phyloP scores from a whole-genome alignment of 108 stramenopile species.

The Nannochloropsis salina region DNA sequence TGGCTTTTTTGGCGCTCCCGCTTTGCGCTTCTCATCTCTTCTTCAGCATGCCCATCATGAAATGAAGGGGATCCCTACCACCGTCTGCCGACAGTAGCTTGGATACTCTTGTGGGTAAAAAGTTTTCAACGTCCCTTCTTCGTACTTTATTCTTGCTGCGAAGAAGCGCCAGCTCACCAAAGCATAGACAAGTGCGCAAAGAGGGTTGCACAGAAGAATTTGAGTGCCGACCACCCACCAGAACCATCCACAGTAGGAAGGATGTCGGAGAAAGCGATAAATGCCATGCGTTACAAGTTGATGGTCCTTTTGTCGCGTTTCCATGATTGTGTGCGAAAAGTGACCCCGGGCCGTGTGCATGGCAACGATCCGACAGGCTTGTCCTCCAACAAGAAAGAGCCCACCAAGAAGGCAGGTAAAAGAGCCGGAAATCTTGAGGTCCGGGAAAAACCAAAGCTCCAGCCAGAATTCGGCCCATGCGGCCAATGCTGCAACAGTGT shows the following conservation, averaged over 20 bases:
- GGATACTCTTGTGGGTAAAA: constrained; percentile 75
- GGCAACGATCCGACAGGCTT: constrained; percentile 71
- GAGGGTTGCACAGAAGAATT: constrained; percentile 69
- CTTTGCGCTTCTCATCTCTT: not conserved
- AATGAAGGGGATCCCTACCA: constrained; percentile 77
- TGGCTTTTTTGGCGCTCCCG: not conserved
- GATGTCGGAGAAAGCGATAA: constrained; percentile 82
- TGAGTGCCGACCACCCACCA: constrained; percentile 89
- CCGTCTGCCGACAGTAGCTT: constrained; percentile 61
- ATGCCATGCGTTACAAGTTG: constrained; percentile 77
- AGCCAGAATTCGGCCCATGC: constrained; percentile 75
- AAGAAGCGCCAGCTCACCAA: constrained; percentile 78
- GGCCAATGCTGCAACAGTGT: constrained; percentile 75
- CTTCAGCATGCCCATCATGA: not conserved
- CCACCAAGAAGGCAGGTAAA: constrained; percentile 49
- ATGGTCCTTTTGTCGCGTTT: constrained; percentile 59
- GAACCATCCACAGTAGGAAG: constrained; percentile 89
- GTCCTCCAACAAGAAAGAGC: constrained; percentile 61
- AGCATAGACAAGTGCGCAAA: constrained; percentile 63
- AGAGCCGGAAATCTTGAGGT: constrained; percentile 17
- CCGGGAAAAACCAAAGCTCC: constrained; percentile 60
- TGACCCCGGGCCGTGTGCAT: constrained; percentile 83
- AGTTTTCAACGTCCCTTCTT: constrained; percentile 66
- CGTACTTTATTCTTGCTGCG: constrained; percentile 72
- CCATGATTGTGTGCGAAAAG: constrained; percentile 90